Conservation (phyloP, 2,329 filamentous ascomycete genomes). For the Botrytis byssoidea region DNA sequence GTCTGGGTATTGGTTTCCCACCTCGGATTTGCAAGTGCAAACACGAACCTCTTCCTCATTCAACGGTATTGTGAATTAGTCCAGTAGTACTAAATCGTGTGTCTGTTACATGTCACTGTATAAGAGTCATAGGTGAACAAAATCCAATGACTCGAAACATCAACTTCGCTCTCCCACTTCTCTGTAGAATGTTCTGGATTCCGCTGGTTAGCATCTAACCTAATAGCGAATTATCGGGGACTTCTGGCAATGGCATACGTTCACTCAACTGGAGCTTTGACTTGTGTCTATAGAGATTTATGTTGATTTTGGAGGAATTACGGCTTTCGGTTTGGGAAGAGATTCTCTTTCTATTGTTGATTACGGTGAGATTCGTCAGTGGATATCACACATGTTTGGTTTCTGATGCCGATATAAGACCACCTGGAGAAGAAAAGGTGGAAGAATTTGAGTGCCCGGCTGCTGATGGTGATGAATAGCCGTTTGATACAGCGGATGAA, state of each 20-base stretch:
- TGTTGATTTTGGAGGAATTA: background rate
- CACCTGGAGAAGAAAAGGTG: background rate
- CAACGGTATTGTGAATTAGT: background rate
- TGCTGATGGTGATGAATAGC: background rate
- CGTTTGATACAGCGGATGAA: background rate
- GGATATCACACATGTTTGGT: background rate
- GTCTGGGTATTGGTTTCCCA: background rate
- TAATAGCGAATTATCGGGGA: background rate
- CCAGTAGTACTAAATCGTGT: background rate
- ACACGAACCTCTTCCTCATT: background rate
- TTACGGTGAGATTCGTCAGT: background rate
- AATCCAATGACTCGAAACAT: no score
- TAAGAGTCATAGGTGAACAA: no score
- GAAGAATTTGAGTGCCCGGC: background rate
- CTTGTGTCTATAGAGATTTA: background rate
- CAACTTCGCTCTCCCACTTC: background rate
- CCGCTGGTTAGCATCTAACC: background rate
- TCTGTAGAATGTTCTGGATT: background rate
- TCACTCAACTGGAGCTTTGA: accelerated
- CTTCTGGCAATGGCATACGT: background rate
- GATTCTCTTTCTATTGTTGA: background rate
- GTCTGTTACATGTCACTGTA: no score
- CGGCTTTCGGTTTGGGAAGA: background rate
- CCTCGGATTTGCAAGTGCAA: background rate
- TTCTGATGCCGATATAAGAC: background rate